Percentiles rank a stretch among this genome's conserved stretches.
phyloP scores from a whole-genome alignment of 2,329 filamentous ascomycete species.

The Colletotrichum horii region DNA sequence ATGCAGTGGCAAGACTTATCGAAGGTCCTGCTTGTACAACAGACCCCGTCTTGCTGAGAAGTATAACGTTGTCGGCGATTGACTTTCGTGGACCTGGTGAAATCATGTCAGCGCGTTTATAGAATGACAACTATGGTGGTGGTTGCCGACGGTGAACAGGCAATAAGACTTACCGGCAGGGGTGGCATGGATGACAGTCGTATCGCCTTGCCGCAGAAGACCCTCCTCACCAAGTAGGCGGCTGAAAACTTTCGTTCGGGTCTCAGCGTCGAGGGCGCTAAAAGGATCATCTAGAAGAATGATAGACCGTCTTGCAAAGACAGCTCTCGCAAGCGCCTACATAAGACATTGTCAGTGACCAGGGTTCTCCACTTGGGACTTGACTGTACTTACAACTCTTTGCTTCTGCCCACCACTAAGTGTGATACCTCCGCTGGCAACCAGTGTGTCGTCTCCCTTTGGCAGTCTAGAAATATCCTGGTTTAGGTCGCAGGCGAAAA shows the following conservation, averaged over 20 bases:
- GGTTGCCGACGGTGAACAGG: not conserved
- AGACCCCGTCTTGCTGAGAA: not conserved
- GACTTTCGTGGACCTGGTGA: not conserved
- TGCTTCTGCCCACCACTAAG: slow-evolving; percentile 28
- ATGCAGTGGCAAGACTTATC: not conserved
- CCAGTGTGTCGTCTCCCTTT: slow-evolving; percentile 9
- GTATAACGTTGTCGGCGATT: not conserved
- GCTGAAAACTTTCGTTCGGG: slow-evolving; percentile 17
- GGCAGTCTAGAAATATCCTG: slow-evolving; percentile 23
- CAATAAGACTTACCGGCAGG: not conserved
- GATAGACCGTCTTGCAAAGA: not conserved
- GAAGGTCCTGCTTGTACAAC: not conserved
- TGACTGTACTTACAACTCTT: slow-evolving; percentile 21
- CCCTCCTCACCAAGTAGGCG: slow-evolving; percentile 22
- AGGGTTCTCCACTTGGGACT: rapidly evolving
- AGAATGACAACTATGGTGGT: not conserved
- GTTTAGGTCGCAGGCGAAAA: slow-evolving; percentile 20
- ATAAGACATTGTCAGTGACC: not conserved
- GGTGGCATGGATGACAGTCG: slow-evolving; percentile 17
- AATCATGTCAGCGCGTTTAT: not conserved
- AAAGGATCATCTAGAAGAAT: slow-evolving; percentile 12
- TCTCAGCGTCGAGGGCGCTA: slow-evolving; percentile 7
- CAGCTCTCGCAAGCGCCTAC: slow-evolving; percentile 4
- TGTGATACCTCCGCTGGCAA: slow-evolving; percentile 21
- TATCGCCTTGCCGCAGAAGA: slow-evolving; percentile 20